Evolutionary conservation across 371 early-diverging fungal genomes (phyloP).

Genomic region (Funneliformis caledonium): DNA sequence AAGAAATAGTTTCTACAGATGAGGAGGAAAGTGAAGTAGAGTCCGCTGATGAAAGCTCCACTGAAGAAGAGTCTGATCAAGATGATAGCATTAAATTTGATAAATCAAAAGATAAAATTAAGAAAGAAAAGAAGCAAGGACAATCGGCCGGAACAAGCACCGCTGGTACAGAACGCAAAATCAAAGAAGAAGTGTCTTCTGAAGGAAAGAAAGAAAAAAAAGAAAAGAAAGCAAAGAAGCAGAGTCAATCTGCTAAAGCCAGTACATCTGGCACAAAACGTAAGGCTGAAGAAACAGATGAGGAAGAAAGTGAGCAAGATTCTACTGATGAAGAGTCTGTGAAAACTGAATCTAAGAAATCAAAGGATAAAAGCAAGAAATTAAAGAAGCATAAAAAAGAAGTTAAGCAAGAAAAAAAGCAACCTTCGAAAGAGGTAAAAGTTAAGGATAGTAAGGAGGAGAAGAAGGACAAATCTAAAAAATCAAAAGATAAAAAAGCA

Average conservation of each 20-base stretch:
- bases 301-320: constrained; percentile 39
- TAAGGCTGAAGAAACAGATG: neutral
- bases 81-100: constrained; percentile 13
- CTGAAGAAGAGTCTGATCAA: constrained; percentile 47
- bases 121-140: neutral
- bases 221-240: constrained; percentile 47
- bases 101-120: neutral
- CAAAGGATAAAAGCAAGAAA: neutral
- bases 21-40: constrained; percentile 42
- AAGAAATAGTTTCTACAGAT: constrained; percentile 43
- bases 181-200: constrained; percentile 40
- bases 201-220: constrained; percentile 49
- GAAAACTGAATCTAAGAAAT: constrained; percentile 29
- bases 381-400: neutral
- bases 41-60: constrained; percentile 39
- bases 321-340: constrained; percentile 34
- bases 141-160: constrained; percentile 42
- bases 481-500: neutral
- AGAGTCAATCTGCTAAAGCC: constrained; percentile 36
- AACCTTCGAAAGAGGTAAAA: neutral
- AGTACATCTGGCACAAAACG: constrained; percentile 32
- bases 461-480: neutral
- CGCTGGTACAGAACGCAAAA: neutral
- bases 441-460: neutral
- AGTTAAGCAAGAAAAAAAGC: no score